phyloP scores from a whole-genome alignment of 2,329 filamentous ascomycete genomes.

The Alternaria alternata region DNA sequence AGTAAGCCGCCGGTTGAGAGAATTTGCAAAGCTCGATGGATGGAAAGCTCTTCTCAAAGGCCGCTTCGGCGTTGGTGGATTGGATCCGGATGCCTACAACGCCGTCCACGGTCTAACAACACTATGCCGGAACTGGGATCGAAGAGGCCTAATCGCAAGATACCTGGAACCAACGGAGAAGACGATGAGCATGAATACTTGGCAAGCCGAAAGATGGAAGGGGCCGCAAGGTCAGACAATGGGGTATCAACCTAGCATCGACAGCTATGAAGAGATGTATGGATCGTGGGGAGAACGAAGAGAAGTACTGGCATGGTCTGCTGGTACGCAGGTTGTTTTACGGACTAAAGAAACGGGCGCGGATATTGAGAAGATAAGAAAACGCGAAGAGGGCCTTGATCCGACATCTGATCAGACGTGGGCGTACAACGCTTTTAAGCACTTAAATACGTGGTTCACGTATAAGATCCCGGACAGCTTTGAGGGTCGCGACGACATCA shows the following conservation, averaged over 20 bases:
- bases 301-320: constrained; percentile 68
- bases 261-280: constrained; percentile 63
- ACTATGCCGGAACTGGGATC: constrained; percentile 65
- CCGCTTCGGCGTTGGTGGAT: constrained; percentile 35
- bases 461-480: constrained; percentile 61
- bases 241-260: constrained; percentile 66
- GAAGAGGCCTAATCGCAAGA: constrained; percentile 63
- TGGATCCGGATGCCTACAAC: constrained; percentile 38
- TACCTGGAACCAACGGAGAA: constrained; percentile 57
- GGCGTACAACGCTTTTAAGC: constrained; percentile 43
- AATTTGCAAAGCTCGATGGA: constrained; percentile 41
- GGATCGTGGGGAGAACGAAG: constrained; percentile 54
- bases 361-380: constrained; percentile 29
- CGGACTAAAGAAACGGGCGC: constrained; percentile 57
- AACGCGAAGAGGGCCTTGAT: constrained; percentile 19
- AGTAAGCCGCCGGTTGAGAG: constrained; percentile 30
- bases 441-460: constrained; percentile 57
- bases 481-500: constrained; percentile 67
- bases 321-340: constrained; percentile 64
- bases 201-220: constrained; percentile 50
- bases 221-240: constrained; percentile 60
- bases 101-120: constrained; percentile 64
- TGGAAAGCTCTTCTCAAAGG: constrained; percentile 47
- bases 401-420: constrained; percentile 27
- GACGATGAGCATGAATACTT: constrained; percentile 48